Evolutionary conservation across 208 protist species (phyloP), one percentile per base, ranked within the genome.

Genomic region (Lotmaria passim): DNA sequence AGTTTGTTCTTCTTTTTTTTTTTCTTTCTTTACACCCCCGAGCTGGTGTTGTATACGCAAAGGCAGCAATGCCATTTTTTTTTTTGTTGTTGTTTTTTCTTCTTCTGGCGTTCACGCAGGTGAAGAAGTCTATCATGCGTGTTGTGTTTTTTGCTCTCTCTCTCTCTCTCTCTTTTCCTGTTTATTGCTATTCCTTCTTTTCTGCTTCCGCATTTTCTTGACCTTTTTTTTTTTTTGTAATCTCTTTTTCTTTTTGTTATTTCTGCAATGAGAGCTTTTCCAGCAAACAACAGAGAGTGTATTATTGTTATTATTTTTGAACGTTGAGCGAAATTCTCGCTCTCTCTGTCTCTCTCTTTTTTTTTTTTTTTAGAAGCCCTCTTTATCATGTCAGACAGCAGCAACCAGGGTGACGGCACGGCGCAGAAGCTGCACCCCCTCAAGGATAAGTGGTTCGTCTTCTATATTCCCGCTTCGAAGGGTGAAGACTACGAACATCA

Each of bases 371-470:
- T 23, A n/a, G 19, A 5, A 34, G 17, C n/a, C 36, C 19, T 24
- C 36, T 24, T 24, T 21, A 44, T 17, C 43, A 75, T 75, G 69
- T 38, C 51, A 0, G 51, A 87, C 69, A 72, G 41, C 56, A 52
- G 36, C 30, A 76, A 17, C 38, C 50, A 65, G 31, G 50, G 43
- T 15, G 69, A 59, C 38, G 50, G 12, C 43, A 8, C 24, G 1
- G 10, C 52, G 24, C 11, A 60, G 26, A 71, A 79, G 74, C 73
- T 85, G 46, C 88, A 94, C 58, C 75, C 61, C 21, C 76, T 96
- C 24, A 93, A 91, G 80, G 83, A 91, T 55, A 82, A 86, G 31
- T 96, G 91, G 89, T 88, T 85, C 61, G 79, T 94, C 11, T 91
- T 83, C 48, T 96, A 93, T 73, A 89, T 89, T 36, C 82, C 79